A percentile compares a stretch with the other conserved stretches of the same genome.
Evolutionary conservation across 441 rosid genomes (phyloP).

Genomic region (Populus tomentosa): DNA sequence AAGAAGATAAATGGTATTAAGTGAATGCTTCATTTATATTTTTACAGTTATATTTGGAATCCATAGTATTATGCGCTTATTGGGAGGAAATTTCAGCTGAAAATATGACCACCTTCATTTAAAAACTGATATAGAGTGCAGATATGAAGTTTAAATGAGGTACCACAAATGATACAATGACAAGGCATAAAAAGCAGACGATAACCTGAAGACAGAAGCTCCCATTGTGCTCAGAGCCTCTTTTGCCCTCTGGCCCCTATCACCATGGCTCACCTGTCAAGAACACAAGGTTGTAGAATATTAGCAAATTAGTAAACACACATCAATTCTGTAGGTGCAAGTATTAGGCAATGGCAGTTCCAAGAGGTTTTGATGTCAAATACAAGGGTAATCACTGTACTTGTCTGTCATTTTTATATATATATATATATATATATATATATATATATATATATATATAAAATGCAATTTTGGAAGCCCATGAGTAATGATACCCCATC

Average conservation of each 20-base stretch:
- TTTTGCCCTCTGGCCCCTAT: constrained; percentile 64
- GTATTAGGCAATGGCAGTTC: neutral
- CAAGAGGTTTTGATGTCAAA: neutral
- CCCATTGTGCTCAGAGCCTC: constrained; percentile 85
- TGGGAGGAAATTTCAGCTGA: neutral
- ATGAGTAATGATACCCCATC: neutral
- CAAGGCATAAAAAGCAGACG: neutral
- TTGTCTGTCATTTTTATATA: no score
- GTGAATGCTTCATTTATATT: neutral
- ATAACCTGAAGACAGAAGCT: constrained; percentile 90
- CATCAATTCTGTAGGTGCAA: neutral
- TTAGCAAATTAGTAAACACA: neutral
- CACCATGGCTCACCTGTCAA: constrained; percentile 65
- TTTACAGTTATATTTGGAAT: neutral
- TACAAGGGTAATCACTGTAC: no score
- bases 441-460: no score
- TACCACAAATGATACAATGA: neutral
- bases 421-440: no score
- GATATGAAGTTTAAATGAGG: neutral
- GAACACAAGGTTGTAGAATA: constrained; percentile 5
- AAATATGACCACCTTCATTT: neutral
- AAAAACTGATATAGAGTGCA: neutral
- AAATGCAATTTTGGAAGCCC: neutral
- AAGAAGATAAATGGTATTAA: neutral
- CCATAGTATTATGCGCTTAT: neutral